A percentile compares a stretch with the other conserved stretches of the same genome.
phyloP scores from a whole-genome alignment of 495 filamentous ascomycete species.

The Barbatosphaeria neglecta region DNA sequence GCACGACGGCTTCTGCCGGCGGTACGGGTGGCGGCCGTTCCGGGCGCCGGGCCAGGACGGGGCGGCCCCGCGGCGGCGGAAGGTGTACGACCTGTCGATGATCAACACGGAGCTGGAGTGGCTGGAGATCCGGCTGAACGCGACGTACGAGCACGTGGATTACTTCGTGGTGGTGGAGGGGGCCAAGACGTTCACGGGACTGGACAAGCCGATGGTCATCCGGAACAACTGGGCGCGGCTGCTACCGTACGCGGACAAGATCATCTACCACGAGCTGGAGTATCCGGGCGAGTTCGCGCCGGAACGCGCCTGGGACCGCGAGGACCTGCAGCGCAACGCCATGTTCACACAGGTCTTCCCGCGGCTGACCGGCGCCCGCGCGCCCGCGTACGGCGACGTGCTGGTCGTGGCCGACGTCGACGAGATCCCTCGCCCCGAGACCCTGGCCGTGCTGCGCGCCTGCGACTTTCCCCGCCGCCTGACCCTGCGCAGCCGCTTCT shows the following conservation, averaged over 20 bases:
- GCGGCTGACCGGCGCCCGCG: slow-evolving; percentile 15
- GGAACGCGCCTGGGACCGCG: slow-evolving; percentile 29
- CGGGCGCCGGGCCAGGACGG: neutral
- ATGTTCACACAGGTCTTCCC: slow-evolving; percentile 39
- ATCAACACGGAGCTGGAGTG: slow-evolving; percentile 45
- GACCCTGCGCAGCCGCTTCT: slow-evolving; percentile 40
- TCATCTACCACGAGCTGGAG: slow-evolving; percentile 42
- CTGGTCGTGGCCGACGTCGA: slow-evolving; percentile 39
- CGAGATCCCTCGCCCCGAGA: slow-evolving; percentile 38
- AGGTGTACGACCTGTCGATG: slow-evolving; percentile 45
- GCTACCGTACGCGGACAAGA: slow-evolving; percentile 33
- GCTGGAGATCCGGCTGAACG: slow-evolving; percentile 46
- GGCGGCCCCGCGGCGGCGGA: no score
- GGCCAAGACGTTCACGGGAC: slow-evolving; percentile 35
- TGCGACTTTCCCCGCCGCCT: slow-evolving; percentile 40
- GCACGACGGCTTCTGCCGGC: slow-evolving; percentile 19
- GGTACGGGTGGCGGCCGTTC: slow-evolving; percentile 29
- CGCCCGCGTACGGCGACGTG: slow-evolving; percentile 25
- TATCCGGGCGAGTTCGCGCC: slow-evolving; percentile 24
- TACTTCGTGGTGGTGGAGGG: slow-evolving; percentile 47
- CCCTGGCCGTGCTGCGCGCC: slow-evolving; percentile 29
- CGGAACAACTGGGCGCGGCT: slow-evolving; percentile 27
- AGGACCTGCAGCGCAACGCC: slow-evolving; percentile 41
- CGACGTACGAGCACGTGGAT: slow-evolving; percentile 36
- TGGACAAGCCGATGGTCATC: slow-evolving; percentile 35